Evolutionary conservation across 768 basidiomycete genomes (phyloP).

Genomic region (Pleurotus citrinopileatus): DNA sequence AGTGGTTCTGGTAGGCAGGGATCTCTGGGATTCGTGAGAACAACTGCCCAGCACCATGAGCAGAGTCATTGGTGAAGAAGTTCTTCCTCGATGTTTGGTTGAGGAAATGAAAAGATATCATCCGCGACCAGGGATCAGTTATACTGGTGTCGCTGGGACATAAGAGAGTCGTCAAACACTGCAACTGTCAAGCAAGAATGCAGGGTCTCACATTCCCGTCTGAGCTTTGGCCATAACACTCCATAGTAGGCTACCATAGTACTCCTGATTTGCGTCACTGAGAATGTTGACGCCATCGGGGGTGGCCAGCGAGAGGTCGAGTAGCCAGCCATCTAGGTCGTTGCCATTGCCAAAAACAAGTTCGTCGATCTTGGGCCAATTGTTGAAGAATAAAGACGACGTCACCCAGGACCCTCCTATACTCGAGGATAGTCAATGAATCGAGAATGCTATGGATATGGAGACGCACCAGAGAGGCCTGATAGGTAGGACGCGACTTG

Average conservation of each 20-base stretch:
- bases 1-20: slow-evolving; percentile 45
- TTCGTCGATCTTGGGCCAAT: slow-evolving; percentile 55
- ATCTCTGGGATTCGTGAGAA: slow-evolving; percentile 57
- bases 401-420: slow-evolving; percentile 68
- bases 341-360: slow-evolving; percentile 57
- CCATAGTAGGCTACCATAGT: slow-evolving; percentile 51
- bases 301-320: slow-evolving; percentile 53
- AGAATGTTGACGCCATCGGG: slow-evolving; percentile 50
- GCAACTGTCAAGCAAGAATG: neutral
- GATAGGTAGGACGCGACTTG: slow-evolving; percentile 71
- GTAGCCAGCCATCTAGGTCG: slow-evolving; percentile 48
- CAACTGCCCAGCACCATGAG: slow-evolving; percentile 72
- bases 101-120: slow-evolving; percentile 72
- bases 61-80: slow-evolving; percentile 56
- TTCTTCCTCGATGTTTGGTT: slow-evolving; percentile 58
- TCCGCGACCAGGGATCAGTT: slow-evolving; percentile 62
- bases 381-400: slow-evolving; percentile 60
- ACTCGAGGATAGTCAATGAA: no score
- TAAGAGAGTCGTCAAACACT: neutral
- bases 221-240: slow-evolving; percentile 56
- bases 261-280: slow-evolving; percentile 44
- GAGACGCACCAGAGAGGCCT: slow-evolving; percentile 55
- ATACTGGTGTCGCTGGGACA: slow-evolving; percentile 55
- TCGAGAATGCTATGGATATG: neutral
- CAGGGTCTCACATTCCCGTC: slow-evolving; percentile 44